Evolutionary conservation across 2,329 filamentous ascomycete species (phyloP).

Genomic region (Venturia pyrina): DNA sequence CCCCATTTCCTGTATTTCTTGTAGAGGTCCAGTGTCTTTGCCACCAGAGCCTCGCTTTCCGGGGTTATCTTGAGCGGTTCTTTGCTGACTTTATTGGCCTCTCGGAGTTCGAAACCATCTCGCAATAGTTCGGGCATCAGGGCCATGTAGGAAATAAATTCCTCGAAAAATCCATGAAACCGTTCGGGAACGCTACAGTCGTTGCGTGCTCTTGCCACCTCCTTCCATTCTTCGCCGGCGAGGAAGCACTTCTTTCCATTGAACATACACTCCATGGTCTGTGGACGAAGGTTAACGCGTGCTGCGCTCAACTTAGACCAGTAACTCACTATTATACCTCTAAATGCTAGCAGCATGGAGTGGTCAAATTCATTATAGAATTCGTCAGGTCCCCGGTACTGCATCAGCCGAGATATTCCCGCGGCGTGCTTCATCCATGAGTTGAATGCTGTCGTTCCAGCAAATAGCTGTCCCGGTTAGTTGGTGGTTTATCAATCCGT

Average conservation of each 20-base stretch:
- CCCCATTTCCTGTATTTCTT: background rate
- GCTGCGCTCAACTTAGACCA: background rate
- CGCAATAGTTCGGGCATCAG: background rate
- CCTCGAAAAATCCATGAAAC: background rate
- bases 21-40: slow-evolving; percentile 2
- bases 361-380: slow-evolving; percentile 5
- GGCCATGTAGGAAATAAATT: background rate
- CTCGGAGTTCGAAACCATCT: slow-evolving; percentile 2
- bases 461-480: background rate
- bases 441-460: slow-evolving; percentile 9
- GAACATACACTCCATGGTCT: slow-evolving; percentile 11
- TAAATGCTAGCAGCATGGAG: slow-evolving; percentile 5
- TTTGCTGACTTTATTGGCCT: background rate
- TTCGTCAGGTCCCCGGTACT: background rate
- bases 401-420: slow-evolving; percentile 5
- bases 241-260: slow-evolving; percentile 5
- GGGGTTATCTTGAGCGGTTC: background rate
- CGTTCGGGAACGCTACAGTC: background rate
- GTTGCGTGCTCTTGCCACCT: slow-evolving; percentile 1
- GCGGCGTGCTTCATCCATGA: slow-evolving; percentile 10
- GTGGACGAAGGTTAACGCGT: background rate
- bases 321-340: slow-evolving; percentile 5
- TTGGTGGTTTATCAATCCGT: background rate
- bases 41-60: background rate
- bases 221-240: background rate